phyloP scores from a whole-genome alignment of 192 early-diverging fungal species.

The Coemansia reversa region DNA sequence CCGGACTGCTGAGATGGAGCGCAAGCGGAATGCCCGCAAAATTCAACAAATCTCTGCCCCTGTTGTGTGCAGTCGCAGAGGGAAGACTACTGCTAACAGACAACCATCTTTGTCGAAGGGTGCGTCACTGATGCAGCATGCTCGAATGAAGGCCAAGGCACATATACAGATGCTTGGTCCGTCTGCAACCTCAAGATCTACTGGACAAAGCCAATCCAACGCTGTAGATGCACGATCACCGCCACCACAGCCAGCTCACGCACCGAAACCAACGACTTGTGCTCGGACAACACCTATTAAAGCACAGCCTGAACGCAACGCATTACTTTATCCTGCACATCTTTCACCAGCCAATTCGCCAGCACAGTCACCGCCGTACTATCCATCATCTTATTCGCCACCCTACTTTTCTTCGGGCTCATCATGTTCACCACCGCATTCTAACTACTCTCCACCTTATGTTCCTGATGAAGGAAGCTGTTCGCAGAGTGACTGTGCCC shows the following conservation, averaged over 20 bases:
- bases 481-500: constrained; percentile 4
- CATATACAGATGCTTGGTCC: constrained; percentile 36
- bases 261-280: no score
- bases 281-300: no score
- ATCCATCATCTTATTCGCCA: constrained; percentile 25
- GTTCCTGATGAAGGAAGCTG: constrained; percentile 26
- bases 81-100: not conserved
- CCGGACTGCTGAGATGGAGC: constrained; percentile 32
- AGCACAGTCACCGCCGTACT: constrained; percentile 27
- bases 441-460: constrained; percentile 46
- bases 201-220: not conserved
- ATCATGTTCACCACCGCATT: constrained; percentile 35
- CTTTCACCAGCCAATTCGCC: constrained; percentile 32
- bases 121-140: constrained; percentile 34
- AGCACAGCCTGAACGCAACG: no score
- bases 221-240: no score
- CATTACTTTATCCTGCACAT: not conserved
- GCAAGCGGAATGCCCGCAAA: constrained; percentile 28
- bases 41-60: constrained; percentile 14
- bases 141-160: constrained; percentile 32
- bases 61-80: not conserved
- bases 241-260: no score
- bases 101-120: not conserved
- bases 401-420: constrained; percentile 25
- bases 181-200: not conserved